Evolutionary conservation across 129 eudicot species (phyloP).

Genomic region (Lonicera japonica): DNA sequence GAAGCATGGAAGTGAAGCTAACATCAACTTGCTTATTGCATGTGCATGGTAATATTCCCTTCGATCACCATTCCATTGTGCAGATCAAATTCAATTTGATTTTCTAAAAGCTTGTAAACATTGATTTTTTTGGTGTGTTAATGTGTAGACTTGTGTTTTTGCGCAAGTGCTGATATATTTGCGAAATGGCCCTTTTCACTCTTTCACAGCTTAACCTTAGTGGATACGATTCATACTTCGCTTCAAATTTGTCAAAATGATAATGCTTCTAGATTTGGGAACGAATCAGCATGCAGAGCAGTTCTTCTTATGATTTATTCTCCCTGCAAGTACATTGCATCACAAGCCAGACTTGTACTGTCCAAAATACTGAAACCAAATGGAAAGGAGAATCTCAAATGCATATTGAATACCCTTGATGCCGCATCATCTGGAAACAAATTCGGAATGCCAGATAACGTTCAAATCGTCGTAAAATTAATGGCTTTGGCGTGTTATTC

Average conservation of each 20-base stretch:
- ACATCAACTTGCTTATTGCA: constrained; percentile 47
- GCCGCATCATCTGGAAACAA: constrained; percentile 35
- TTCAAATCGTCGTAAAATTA: constrained; percentile 41
- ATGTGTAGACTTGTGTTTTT: not conserved
- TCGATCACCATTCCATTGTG: not conserved
- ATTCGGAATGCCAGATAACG: constrained; percentile 35
- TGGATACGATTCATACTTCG: constrained; percentile 42
- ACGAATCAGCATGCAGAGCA: constrained; percentile 59
- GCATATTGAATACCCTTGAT: constrained; percentile 38
- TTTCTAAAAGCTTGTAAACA: not conserved
- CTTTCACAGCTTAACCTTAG: constrained; percentile 54
- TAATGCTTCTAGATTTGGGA: constrained; percentile 16
- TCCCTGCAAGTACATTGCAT: constrained; percentile 61
- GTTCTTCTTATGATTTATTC: constrained; percentile 77
- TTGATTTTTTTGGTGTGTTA: not conserved
- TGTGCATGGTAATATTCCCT: constrained; percentile 68
- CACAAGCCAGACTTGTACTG: constrained; percentile 38
- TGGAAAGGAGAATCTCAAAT: constrained; percentile 37
- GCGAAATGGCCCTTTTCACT: constrained; percentile 2
- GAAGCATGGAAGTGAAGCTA: constrained; percentile 28
- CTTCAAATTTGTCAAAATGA: constrained; percentile 45
- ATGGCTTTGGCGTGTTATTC: constrained; percentile 58
- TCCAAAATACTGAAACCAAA: constrained; percentile 34
- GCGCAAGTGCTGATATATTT: constrained; percentile 2
- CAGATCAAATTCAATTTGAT: not conserved